phyloP scores from a whole-genome alignment of 192 early-diverging fungal genomes.

The Coemansia sp. region DNA sequence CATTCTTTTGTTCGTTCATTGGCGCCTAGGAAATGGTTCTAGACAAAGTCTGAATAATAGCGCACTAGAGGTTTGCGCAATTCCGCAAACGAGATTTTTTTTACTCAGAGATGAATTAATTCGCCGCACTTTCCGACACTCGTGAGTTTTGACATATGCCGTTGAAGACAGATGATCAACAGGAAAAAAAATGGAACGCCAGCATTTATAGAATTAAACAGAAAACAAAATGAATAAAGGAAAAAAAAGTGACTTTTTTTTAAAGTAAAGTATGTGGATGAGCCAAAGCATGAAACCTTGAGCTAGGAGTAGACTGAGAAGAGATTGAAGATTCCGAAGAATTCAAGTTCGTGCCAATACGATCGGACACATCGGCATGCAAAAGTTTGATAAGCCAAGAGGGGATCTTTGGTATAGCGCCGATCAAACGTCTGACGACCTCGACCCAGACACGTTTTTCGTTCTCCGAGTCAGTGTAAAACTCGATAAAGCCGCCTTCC shows the following conservation, averaged over 20 bases:
- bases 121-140: constrained; percentile 5
- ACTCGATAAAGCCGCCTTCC: constrained; percentile 49
- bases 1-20: not conserved
- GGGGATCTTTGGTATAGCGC: constrained; percentile 54
- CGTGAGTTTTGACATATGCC: not conserved
- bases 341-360: constrained; percentile 16
- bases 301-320: constrained; percentile 33
- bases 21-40: not conserved
- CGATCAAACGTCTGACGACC: constrained; percentile 41
- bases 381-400: constrained; percentile 58
- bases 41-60: not conserved
- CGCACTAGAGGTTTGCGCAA: constrained; percentile 1
- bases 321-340: constrained; percentile 36
- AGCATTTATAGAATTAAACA: not conserved
- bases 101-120: constrained; percentile 15
- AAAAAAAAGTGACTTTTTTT: not conserved
- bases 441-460: constrained; percentile 58
- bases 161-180: not conserved
- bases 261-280: constrained; percentile 31
- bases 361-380: constrained; percentile 51
- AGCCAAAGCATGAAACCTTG: constrained; percentile 35
- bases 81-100: not conserved
- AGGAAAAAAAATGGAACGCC: not conserved
- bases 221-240: not conserved
- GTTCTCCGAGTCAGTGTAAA: constrained; percentile 47